These are phyloP conservation scores for Boletus pseudopeckii DNA, from an alignment of 768 basidiomycete species.

Conservation along the genomic window DNA sequence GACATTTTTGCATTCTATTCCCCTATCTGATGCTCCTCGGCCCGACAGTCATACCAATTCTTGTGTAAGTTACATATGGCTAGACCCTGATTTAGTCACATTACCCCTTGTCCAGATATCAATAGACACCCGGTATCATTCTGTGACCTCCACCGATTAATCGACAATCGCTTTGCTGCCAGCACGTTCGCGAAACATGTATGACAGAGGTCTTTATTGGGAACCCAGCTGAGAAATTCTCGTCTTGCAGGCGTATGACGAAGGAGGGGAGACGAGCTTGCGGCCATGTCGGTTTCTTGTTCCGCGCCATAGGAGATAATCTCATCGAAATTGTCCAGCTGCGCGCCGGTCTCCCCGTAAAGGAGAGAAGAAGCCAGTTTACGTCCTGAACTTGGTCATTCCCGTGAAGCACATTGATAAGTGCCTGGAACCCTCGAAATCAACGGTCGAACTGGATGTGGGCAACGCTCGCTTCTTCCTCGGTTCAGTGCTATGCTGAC, in stretches of 20 bases:
- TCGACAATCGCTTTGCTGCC: slow-evolving; percentile 61
- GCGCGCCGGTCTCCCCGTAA: slow-evolving; percentile 74
- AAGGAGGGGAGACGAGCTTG: slow-evolving; percentile 48
- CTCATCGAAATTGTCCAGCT: slow-evolving; percentile 35
- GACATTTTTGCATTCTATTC: slow-evolving; percentile 13
- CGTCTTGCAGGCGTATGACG: slow-evolving; percentile 61
- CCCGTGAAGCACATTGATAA: slow-evolving; percentile 70
- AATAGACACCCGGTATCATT: slow-evolving; percentile 68
- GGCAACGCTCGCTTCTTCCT: slow-evolving; percentile 17
- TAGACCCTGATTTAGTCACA: not conserved
- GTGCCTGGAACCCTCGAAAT: slow-evolving; percentile 76
- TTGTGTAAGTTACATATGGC: slow-evolving; percentile 55
- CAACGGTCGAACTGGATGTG: slow-evolving; percentile 65
- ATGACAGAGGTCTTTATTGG: slow-evolving; percentile 16
- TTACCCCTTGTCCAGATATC: slow-evolving; percentile 50
- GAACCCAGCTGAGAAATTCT: slow-evolving; percentile 1
- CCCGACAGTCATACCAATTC: slow-evolving; percentile 72
- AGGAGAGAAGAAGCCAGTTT: slow-evolving; percentile 75
- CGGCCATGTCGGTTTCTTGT: slow-evolving; percentile 15
- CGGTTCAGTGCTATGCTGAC: slow-evolving; percentile 9
- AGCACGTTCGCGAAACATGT: slow-evolving; percentile 79
- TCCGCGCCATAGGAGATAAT: slow-evolving; percentile 7
- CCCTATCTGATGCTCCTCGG: slow-evolving; percentile 23
- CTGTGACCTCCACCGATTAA: slow-evolving; percentile 64
- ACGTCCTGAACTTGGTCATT: slow-evolving; percentile 72